Evolutionary conservation across 2,329 filamentous ascomycete genomes (phyloP), one percentile per base, ranked within the genome.

Genomic region (Neofusicoccum cordaticola): DNA sequence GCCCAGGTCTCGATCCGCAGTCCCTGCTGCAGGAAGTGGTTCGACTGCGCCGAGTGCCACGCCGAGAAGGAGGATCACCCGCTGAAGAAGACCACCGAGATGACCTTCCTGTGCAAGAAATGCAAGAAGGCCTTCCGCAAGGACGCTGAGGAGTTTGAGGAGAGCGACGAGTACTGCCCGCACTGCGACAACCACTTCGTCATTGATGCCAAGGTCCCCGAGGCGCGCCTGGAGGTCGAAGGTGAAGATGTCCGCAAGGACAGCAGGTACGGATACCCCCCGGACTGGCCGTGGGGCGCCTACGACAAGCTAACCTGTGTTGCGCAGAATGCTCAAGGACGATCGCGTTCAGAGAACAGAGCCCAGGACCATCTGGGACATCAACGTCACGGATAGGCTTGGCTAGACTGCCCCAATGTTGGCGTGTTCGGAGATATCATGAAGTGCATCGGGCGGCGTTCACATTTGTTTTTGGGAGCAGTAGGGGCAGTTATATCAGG

Each of bases 101-200:
- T 99, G 92, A 86, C 83, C 42, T 98, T 99, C 74, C 92, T 92
- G 61, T 99, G 95, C 86, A 99, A 99, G 74, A 99, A 99, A 82
- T 99, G 95, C 88, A 93, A 90, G 71, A 99, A 99, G 81, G 93
- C 90, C 79, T 99, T 99, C 83, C 90, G 95, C 70, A 99, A 98
- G 77, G 92, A 99, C 73, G 90, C 90, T 51, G 82, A 87, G 69
- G 91, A 97, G 77, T 97, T 97, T 72, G 95, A 99, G 71, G 95
- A 99, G 71, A 90, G 91, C 76, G 95, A 99, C 81, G 96, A 99
- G 78, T 99, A 96, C 84, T 99, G 95, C 83, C 96, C 95, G 22
- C 92, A 97, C 81, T 99, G 95, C 83, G 95, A 99, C 77, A 99
- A 99, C 81, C 96, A 99, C 80, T 99, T 93, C 75, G 90, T 99